Evolutionary conservation across 2,329 filamentous ascomycete genomes (phyloP).

Genomic region (Cladosporium sp.): DNA sequence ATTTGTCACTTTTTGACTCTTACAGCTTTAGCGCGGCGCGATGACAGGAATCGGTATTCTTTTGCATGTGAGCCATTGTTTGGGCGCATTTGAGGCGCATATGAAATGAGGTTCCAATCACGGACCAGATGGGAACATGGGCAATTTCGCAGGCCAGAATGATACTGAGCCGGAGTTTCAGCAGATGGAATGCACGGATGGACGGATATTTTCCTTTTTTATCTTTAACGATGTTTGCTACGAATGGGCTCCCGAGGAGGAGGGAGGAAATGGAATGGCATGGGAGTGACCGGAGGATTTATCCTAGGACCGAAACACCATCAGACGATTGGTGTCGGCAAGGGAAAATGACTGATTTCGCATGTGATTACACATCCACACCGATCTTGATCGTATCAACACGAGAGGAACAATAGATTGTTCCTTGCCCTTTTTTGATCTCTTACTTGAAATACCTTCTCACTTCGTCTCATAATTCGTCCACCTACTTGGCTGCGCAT

Average conservation of each 20-base stretch:
- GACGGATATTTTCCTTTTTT: neutral
- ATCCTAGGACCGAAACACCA: neutral
- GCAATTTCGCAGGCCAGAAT: neutral
- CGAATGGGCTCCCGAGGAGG: neutral
- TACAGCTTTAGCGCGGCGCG: constrained; percentile 5
- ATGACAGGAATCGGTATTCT: neutral
- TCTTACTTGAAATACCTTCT: neutral
- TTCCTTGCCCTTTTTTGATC: neutral
- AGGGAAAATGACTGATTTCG: neutral
- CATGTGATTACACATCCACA: too few relatives aligned
- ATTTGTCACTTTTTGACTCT: neutral
- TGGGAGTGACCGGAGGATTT: neutral
- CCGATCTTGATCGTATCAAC: constrained; percentile 1
- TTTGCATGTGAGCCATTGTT: constrained; percentile 3
- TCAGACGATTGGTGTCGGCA: neutral
- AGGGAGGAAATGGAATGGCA: neutral
- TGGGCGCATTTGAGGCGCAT: neutral
- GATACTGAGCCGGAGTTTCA: neutral
- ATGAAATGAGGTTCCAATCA: neutral
- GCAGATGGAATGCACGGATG: neutral
- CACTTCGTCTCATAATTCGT: too few relatives aligned
- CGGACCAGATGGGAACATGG: neutral
- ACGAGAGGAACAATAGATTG: neutral
- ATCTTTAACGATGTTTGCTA: neutral
- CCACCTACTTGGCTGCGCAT: too few relatives aligned